Percentiles rank a stretch among this genome's conserved stretches.
Evolutionary conservation across 2,329 filamentous ascomycete genomes (phyloP).

Genomic region (Fusarium metavorans): DNA sequence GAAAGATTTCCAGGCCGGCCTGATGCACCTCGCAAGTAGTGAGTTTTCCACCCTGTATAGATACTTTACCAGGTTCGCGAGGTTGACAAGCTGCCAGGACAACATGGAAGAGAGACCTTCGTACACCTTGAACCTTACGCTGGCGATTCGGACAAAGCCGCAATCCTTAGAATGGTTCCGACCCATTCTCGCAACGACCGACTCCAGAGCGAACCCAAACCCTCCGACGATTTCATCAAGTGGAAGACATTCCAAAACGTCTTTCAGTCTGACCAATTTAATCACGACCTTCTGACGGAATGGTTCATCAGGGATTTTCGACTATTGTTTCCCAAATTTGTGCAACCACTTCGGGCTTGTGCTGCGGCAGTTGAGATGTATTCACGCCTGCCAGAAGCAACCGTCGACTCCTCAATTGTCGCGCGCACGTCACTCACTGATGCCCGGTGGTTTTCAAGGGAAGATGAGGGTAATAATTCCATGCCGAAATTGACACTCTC

Average conservation of each 20-base stretch:
- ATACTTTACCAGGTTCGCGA: not conserved
- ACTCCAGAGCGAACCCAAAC: not conserved
- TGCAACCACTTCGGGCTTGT: not conserved
- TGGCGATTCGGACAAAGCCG: not conserved
- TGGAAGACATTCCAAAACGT: not conserved
- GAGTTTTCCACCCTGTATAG: not conserved
- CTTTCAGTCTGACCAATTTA: not conserved
- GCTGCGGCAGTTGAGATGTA: not conserved
- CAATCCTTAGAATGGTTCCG: not conserved
- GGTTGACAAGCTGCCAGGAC: not conserved
- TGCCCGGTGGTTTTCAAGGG: not conserved
- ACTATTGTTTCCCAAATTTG: not conserved
- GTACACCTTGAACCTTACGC: not conserved
- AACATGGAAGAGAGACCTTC: not conserved
- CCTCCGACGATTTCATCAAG: not conserved
- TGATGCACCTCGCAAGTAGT: not conserved
- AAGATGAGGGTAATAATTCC: fast-evolving
- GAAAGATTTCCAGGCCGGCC: not conserved
- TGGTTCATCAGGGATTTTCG: not conserved
- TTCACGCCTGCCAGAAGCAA: not conserved
- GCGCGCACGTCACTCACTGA: not conserved
- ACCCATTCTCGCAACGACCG: not conserved
- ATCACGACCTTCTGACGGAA: not conserved
- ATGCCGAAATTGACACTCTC: not conserved
- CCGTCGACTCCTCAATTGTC: not conserved